Evolutionary conservation across 106 monocot species (phyloP), one percentile per base, ranked within the genome.

Genomic region (Dendrobium nobile): DNA sequence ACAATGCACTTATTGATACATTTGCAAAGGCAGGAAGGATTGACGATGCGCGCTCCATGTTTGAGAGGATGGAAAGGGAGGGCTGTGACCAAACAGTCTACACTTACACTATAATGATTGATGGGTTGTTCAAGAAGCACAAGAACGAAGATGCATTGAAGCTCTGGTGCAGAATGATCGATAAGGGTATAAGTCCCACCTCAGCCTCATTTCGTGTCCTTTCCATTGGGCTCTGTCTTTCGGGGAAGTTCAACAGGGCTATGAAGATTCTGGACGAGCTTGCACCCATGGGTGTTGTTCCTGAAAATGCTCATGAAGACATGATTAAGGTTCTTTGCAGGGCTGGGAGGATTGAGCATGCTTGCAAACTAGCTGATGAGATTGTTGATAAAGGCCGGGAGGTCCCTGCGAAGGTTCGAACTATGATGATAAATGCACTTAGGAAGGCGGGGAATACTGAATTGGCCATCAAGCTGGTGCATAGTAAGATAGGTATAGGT

Each of bases 401-500:
- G 82, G 79, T 93, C 54, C 98, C 95, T 33, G 95, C 90, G 2
- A 92, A 78, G 80, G 93, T 99, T 81, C 85, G 98, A 54, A 93
- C 95, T 1, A 77, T 91, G 58, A 95, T 95, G 89, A 92, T 99
- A 41, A 99, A 95, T 86, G 91, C 95, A 20, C 84, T 99, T 11
- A 85, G 98, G 73, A 99, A 99, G 80, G 95, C 91, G 16, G 95
- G 95, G 31, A 93, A 91, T 84, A 82, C 88, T 20, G 91, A 95
- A 28, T 79, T 93, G 74, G 95, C 98, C 4, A 77, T 99, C 54
- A 99, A 93, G 72, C 51, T 95, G 74, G 79, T 99, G 75, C 98
- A 99, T 74, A 95, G 98, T 77, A 99, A 87, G 80, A 90, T 99
- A 64, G 95, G 93, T 10, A 99, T 99, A 54, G 98, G 98, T 0